phyloP scores from a whole-genome alignment of 306 rosid species.

The Canavalia gladiata region DNA sequence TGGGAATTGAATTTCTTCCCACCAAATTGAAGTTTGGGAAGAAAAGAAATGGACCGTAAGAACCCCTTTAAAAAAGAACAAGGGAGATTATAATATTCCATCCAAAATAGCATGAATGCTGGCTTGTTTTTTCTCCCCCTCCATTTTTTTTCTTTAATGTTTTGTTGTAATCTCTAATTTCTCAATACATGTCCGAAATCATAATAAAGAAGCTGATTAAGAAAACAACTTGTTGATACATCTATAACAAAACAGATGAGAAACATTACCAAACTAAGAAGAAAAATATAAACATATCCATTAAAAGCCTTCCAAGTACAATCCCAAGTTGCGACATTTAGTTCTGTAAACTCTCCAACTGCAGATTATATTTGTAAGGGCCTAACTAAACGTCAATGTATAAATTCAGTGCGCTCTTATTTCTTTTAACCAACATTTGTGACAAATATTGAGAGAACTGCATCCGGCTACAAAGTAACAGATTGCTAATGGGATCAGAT shows the following conservation, averaged over 20 bases:
- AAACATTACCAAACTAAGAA: slow-evolving; percentile 27
- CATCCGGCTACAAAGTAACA: slow-evolving; percentile 10
- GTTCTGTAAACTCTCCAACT: slow-evolving; percentile 17
- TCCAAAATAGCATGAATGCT: background rate
- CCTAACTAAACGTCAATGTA: slow-evolving; percentile 16
- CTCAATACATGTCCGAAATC: no score
- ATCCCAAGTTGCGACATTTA: slow-evolving; percentile 21
- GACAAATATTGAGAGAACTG: slow-evolving; percentile 24
- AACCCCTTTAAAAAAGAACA: background rate
- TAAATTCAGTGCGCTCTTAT: slow-evolving; percentile 29
- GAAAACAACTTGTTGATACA: background rate
- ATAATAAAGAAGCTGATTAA: no score
- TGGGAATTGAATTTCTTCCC: no score
- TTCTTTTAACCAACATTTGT: slow-evolving; percentile 28
- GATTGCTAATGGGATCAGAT: slow-evolving; percentile 30
- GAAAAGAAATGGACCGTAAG: no score
- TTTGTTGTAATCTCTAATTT: no score
- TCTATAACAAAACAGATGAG: background rate
- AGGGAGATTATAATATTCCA: slow-evolving; percentile 1
- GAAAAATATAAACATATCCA: background rate
- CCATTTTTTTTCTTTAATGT: no score
- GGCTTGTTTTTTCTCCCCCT: background rate
- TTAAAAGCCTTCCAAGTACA: background rate
- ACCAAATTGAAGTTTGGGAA: no score
- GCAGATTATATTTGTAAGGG: slow-evolving; percentile 21